These are phyloP conservation scores for Hygrophorus russula DNA, from an alignment of 768 basidiomycete species.

Conservation along the genomic window DNA sequence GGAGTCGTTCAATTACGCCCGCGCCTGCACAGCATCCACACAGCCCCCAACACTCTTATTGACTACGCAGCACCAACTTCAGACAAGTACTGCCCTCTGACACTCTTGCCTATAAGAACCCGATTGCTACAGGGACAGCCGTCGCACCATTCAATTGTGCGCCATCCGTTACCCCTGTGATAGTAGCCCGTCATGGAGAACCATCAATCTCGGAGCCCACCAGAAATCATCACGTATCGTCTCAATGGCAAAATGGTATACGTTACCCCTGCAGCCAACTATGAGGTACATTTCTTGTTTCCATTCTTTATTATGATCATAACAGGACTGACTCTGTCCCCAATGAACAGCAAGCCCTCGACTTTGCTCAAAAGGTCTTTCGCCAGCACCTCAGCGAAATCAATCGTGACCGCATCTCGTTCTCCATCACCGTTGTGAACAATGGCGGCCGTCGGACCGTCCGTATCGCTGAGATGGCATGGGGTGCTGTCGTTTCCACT, in stretches of 20 bases:
- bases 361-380: constrained; percentile 39
- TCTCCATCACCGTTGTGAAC: constrained; percentile 25
- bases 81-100: no score
- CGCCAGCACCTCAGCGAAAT: constrained; percentile 23
- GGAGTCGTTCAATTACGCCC: no score
- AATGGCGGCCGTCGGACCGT: constrained; percentile 23
- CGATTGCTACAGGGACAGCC: constrained; percentile 12
- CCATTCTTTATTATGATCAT: neutral
- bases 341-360: constrained; percentile 34
- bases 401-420: constrained; percentile 29
- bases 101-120: neutral
- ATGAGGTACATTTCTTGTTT: constrained; percentile 24
- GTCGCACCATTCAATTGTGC: no score
- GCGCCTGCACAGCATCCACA: neutral
- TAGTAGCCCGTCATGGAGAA: constrained; percentile 6
- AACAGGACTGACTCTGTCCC: neutral
- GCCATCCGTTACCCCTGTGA: neutral
- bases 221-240: constrained; percentile 43
- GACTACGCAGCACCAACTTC: no score
- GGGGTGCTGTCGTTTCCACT: constrained; percentile 29
- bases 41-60: neutral
- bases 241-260: constrained; percentile 33
- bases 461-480: constrained; percentile 41
- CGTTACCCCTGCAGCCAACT: constrained; percentile 31
- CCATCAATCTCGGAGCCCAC: constrained; percentile 8